Conservation (phyloP, 352 stramenopile genomes). For the Pythium dissimile region DNA sequence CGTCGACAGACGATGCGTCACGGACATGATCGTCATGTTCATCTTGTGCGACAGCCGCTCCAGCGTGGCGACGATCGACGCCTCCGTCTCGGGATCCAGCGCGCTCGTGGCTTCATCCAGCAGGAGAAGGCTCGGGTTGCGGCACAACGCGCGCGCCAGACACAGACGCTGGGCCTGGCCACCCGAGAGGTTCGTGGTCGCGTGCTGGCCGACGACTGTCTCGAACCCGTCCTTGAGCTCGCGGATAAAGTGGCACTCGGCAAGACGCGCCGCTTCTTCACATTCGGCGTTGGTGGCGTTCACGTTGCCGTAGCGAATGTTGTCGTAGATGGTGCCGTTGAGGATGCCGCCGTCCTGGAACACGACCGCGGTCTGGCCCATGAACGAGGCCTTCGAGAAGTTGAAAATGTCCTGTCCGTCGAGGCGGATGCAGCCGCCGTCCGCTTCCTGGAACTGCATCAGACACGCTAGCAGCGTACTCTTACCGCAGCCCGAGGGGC, state of each 20-base stretch:
- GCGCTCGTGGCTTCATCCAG: constrained; percentile 86
- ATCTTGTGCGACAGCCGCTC: constrained; percentile 79
- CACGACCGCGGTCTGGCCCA: constrained; percentile 83
- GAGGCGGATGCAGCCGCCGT: constrained; percentile 75
- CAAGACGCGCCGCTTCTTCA: constrained; percentile 71
- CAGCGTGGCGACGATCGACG: constrained; percentile 79
- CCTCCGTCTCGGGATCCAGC: constrained; percentile 82
- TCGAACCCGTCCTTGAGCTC: constrained; percentile 80
- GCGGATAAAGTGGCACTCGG: constrained; percentile 82
- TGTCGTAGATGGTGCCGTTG: constrained; percentile 87
- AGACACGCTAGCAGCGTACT: constrained; percentile 83
- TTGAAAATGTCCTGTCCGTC: constrained; percentile 84
- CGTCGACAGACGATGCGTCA: constrained; percentile 87
- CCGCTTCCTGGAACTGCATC: constrained; percentile 87
- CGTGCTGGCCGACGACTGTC: constrained; percentile 82
- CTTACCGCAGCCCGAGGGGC: constrained; percentile 83
- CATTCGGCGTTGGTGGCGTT: constrained; percentile 72
- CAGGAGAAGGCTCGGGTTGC: constrained; percentile 74
- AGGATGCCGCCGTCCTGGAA: constrained; percentile 87
- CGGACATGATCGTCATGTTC: constrained; percentile 88
- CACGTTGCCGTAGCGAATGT: constrained; percentile 82
- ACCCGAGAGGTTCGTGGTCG: constrained; percentile 84
- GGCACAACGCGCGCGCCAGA: constrained; percentile 75
- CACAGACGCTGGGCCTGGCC: constrained; percentile 86
- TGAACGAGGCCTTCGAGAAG: constrained; percentile 85